Base-by-base conservation (phyloP, 441 rosid species). In the Aquilaria agallochum region DNA sequence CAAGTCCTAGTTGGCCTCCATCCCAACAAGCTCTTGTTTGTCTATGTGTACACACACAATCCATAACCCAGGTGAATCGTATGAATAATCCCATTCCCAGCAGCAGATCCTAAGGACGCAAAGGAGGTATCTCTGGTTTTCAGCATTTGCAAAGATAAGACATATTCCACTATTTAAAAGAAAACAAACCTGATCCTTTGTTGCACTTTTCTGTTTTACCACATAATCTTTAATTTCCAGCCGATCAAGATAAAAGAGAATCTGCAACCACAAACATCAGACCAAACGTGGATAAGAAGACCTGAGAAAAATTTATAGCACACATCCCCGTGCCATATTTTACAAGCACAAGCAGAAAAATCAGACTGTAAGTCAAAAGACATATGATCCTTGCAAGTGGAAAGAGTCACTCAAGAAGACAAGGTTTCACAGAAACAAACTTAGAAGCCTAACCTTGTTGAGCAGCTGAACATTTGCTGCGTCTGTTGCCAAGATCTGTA, bases 401-500 rank as follows among this genome's bases (percentile, higher is more conserved):
- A 20, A 20, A 20, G 27, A 12, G n/a, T 44, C 5, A 55, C 30
- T 34, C 12, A 44, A 13, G 53, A 53, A 27, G 58, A 3, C 32
- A 49, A 65, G 10, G 36, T n/a, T 15, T 46, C 56, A 11, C 40
- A 47, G 53, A 65, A 42, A 50, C 11, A 12, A 33, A 60, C 10
- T 51, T 47, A 52, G 55, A 31, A 20, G 27, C 56, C 71, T 62
- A 64, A 88, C 97, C 85, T 94, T 94, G 77, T 83, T 83, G 52
- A 84, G 90, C 59, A 91, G 81, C 54, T 79, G 81, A 75, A 83
- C 74, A 67, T 94, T 94, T 44, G 83, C 79, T 69, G 89, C 83
- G 80, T 94, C 89, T 34, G 96, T 79, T 66, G 97, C 97, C 83
- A 87, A 75, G 70, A 91, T 74, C 74, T 83, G 89, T 32, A 84